These are phyloP conservation scores for Leccinum disarticulatum DNA, from an alignment of 768 basidiomycete genomes.

Conservation along the genomic window DNA sequence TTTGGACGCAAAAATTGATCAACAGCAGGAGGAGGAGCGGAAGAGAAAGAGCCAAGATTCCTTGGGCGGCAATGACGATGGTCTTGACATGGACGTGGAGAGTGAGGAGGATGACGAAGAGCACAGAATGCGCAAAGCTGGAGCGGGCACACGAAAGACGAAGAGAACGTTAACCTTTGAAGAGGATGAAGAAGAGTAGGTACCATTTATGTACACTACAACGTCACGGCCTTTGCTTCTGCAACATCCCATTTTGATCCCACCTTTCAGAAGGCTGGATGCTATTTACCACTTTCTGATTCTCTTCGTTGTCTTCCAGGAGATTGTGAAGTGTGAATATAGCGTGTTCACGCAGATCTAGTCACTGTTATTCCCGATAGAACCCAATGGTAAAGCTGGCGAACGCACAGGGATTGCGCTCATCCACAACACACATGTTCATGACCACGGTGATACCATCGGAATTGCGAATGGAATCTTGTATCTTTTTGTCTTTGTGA, in stretches of 20 bases:
- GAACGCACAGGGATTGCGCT: slow-evolving; percentile 86
- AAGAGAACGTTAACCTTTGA: slow-evolving; percentile 55
- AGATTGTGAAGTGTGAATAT: slow-evolving; percentile 81
- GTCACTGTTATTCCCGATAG: slow-evolving; percentile 6
- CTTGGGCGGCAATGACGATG: slow-evolving; percentile 34
- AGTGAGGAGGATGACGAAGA: slow-evolving; percentile 74
- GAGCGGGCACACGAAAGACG: slow-evolving; percentile 51
- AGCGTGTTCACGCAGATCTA: slow-evolving; percentile 87
- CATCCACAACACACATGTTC: slow-evolving; percentile 88
- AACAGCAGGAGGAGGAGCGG: slow-evolving; percentile 52
- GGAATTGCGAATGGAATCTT: slow-evolving; percentile 68
- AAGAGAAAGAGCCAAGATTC: slow-evolving; percentile 40
- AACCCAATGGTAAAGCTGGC: background rate
- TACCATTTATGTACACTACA: slow-evolving; percentile 15
- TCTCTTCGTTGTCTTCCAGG: slow-evolving; percentile 72
- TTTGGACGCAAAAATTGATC: slow-evolving; percentile 65
- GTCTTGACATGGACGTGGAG: slow-evolving; percentile 68
- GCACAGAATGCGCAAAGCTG: slow-evolving; percentile 57
- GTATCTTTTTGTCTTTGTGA: slow-evolving; percentile 60
- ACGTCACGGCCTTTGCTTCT: slow-evolving; percentile 20
- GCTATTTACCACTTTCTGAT: slow-evolving; percentile 75
- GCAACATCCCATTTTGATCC: slow-evolving; percentile 56
- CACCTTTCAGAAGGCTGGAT: slow-evolving; percentile 64
- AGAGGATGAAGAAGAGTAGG: slow-evolving; percentile 52
- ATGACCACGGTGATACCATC: slow-evolving; percentile 82